Conservation (phyloP, 2,329 filamentous ascomycete genomes). For the Hypoxylon sp. region DNA sequence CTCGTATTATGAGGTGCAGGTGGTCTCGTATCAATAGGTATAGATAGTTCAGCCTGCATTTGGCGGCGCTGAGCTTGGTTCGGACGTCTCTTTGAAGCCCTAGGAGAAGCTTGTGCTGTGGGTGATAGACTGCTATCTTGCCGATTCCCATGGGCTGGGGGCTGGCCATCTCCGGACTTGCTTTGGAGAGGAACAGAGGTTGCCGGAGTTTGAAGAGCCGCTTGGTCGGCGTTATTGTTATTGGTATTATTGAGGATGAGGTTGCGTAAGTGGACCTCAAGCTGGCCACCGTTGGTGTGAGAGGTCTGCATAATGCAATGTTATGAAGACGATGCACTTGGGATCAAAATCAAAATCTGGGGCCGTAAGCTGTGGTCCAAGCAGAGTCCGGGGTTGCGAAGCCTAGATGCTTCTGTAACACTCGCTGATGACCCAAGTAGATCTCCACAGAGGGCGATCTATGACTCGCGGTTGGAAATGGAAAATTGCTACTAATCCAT, state of each 20-base stretch:
- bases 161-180: slow-evolving; percentile 19
- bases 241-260: slow-evolving; percentile 69
- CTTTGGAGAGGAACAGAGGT: slow-evolving; percentile 17
- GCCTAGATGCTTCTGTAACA: not conserved
- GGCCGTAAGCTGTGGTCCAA: not conserved
- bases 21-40: slow-evolving; percentile 63
- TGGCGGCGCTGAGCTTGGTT: slow-evolving; percentile 74
- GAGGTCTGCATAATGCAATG: slow-evolving; percentile 42
- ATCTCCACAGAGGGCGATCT: not conserved
- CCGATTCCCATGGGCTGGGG: slow-evolving; percentile 8
- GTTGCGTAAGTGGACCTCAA: slow-evolving; percentile 69
- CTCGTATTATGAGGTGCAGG: slow-evolving; percentile 43
- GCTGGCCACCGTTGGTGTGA: slow-evolving; percentile 37
- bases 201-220: slow-evolving; percentile 39
- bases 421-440: not conserved
- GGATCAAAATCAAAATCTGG: slow-evolving; percentile 3
- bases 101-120: slow-evolving; percentile 33
- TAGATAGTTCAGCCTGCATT: slow-evolving; percentile 69
- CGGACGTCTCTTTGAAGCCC: slow-evolving; percentile 61
- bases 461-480: not conserved
- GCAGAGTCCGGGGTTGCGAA: not conserved
- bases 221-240: slow-evolving; percentile 60
- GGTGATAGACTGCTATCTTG: slow-evolving; percentile 16
- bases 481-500: not conserved
- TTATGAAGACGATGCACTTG: slow-evolving; percentile 22